Conservation (phyloP, 352 stramenopile species). For the Phytopythium mirpurense region DNA sequence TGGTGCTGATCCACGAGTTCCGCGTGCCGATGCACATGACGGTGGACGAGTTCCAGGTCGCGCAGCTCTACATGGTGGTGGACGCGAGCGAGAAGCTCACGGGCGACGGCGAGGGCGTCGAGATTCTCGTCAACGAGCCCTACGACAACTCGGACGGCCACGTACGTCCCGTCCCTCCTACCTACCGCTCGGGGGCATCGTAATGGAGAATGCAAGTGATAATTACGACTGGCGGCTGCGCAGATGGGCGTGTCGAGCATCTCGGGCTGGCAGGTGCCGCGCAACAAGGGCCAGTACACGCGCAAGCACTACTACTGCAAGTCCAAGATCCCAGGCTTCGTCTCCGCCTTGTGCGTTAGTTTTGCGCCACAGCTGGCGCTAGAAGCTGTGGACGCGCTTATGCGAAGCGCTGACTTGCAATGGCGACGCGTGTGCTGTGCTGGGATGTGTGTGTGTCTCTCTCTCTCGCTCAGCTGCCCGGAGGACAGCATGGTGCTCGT, state of each 20-base stretch:
- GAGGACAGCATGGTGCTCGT: conserved; percentile 85
- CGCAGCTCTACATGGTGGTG: conserved; percentile 86
- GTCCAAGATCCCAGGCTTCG: conserved; percentile 76
- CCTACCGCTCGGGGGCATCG: no score
- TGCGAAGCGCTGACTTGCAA: no score
- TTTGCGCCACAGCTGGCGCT: not conserved
- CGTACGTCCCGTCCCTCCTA: conserved; percentile 19
- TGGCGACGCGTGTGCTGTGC: no score
- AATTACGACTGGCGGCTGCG: not conserved
- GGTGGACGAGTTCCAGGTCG: conserved; percentile 82
- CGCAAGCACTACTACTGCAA: conserved; percentile 88
- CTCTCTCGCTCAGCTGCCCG: conserved; percentile 39
- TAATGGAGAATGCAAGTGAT: not conserved
- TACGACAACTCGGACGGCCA: conserved; percentile 83
- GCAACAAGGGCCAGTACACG: conserved; percentile 84
- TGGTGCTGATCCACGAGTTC: conserved; percentile 87
- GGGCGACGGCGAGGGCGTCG: conserved; percentile 76
- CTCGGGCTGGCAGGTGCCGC: conserved; percentile 65
- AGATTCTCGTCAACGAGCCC: conserved; percentile 85
- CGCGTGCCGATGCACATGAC: conserved; percentile 84
- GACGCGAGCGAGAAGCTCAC: conserved; percentile 83
- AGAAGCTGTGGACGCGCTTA: no score
- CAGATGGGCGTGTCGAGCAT: conserved; percentile 69
- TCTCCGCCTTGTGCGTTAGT: conserved; percentile 80
- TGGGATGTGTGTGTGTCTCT: no score